Evolutionary conservation across 1,284 basidiomycete species (phyloP).

Genomic region (Ustilago tritici): DNA sequence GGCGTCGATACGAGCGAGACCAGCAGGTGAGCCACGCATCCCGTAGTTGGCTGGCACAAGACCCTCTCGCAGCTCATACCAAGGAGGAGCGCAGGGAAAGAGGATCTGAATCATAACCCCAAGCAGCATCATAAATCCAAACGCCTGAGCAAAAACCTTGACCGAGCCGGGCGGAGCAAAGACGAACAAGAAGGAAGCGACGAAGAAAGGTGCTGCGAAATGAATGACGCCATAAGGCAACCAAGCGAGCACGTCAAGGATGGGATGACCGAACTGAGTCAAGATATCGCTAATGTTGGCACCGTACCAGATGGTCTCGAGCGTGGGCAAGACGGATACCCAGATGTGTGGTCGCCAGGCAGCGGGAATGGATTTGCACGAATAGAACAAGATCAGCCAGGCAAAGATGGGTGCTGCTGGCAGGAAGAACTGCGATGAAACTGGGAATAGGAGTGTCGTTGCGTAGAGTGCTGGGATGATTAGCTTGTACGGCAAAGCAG

Average conservation of each 20-base stretch:
- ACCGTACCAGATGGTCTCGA: slow-evolving; percentile 93
- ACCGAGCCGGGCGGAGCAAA: slow-evolving; percentile 83
- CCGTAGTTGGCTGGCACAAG: slow-evolving; percentile 92
- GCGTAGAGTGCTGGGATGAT: slow-evolving; percentile 81
- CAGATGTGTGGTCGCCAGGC: slow-evolving; percentile 83
- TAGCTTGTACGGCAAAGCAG: slow-evolving; percentile 80
- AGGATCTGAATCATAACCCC: slow-evolving; percentile 90
- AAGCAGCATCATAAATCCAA: slow-evolving; percentile 92
- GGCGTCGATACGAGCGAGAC: slow-evolving; percentile 89
- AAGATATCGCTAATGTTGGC: slow-evolving; percentile 97
- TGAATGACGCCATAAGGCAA: slow-evolving; percentile 93
- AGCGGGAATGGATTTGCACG: slow-evolving; percentile 84
- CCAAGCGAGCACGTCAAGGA: slow-evolving; percentile 94
- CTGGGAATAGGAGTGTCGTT: slow-evolving; percentile 80
- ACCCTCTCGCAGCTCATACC: slow-evolving; percentile 97
- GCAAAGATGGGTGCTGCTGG: slow-evolving; percentile 88
- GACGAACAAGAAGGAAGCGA: slow-evolving; percentile 78
- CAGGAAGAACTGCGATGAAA: slow-evolving; percentile 91
- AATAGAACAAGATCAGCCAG: slow-evolving; percentile 79
- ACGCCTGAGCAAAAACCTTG: slow-evolving; percentile 86
- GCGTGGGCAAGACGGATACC: slow-evolving; percentile 90
- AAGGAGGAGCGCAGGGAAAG: slow-evolving; percentile 91
- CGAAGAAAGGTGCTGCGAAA: slow-evolving; percentile 80
- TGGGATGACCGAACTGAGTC: slow-evolving; percentile 89
- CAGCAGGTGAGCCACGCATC: slow-evolving; percentile 89